Evolutionary conservation across 352 stramenopile species (phyloP), one percentile per base, ranked within the genome.

Genomic region (Phytophthora tentaculata): DNA sequence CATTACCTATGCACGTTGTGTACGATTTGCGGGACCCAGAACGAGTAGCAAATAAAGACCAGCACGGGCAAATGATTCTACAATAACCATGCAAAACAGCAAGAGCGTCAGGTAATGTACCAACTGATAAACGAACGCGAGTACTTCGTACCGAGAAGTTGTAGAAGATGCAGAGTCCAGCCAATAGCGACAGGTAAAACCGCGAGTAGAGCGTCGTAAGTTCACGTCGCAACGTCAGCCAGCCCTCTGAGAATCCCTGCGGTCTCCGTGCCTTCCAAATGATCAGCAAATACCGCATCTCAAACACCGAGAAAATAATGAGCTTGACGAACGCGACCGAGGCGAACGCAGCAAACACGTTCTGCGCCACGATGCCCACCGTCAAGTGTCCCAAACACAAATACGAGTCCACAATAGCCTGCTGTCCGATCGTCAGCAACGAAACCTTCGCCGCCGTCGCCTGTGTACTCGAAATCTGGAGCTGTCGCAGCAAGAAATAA

Each of bases 11-110:
- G 84, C 8, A 98, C 88, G 73, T 99, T 99, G 64, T 96, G 84
- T 39, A 98, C 81, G 55, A 99, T 99, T 79, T 99, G 97, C 20
- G 97, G 98, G 12, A 99, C 80, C 97, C 97, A 99, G 79, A 99
- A 99, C 20, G 95, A 99, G 69, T 98, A 99, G 70, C 97, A 89
- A 13, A 98, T 60, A 56, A 99, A 86, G 2, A 99, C 84, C 43
- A 98, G 91, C 47, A 98, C 65, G 10, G 81, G 86, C 56, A 97
- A 73, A 41, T 96, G 91, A 50, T 89, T 89, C 80, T 98, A 64
- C 16, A 52, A 57, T 24, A 47, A 32, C 12, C 56, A 67, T 39
- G 29, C 5, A 60, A 22, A 49, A 57, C 19, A 61, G 32, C 52
- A 49, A 12, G 14, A 35, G 37, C 22, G 19, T 60, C 35, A 44